Evolutionary conservation across 2,329 filamentous ascomycete species (phyloP).

Genomic region (Colletotrichum sp.): DNA sequence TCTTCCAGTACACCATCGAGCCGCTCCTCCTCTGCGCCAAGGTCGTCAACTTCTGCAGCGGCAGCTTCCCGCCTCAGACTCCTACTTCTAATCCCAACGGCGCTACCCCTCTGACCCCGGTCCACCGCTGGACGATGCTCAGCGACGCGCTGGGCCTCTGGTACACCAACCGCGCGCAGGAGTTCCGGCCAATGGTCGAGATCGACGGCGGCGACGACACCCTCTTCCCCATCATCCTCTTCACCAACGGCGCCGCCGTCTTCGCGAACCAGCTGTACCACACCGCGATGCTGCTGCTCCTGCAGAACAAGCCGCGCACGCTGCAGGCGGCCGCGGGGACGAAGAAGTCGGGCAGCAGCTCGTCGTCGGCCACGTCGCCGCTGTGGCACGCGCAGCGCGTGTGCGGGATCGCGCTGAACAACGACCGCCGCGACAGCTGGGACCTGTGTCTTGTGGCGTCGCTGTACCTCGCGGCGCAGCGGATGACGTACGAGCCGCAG

Average conservation of each 20-base stretch:
- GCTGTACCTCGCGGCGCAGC: slow-evolving; percentile 46
- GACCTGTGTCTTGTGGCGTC: slow-evolving; percentile 53
- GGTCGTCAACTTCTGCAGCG: slow-evolving; percentile 37
- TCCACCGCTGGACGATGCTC: slow-evolving; percentile 34
- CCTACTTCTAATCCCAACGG: background rate
- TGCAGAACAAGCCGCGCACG: slow-evolving; percentile 55
- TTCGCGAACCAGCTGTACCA: slow-evolving; percentile 63
- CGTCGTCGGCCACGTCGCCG: slow-evolving; percentile 38
- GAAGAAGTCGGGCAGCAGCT: slow-evolving; percentile 24
- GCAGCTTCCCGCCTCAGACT: slow-evolving; percentile 25
- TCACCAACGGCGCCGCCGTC: slow-evolving; percentile 43
- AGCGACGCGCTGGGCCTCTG: slow-evolving; percentile 35
- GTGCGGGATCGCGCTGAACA: slow-evolving; percentile 54
- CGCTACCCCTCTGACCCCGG: background rate
- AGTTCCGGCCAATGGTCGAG: slow-evolving; percentile 38
- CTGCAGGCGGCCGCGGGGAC: slow-evolving; percentile 32
- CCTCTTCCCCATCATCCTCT: slow-evolving; percentile 40
- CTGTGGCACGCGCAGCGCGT: slow-evolving; percentile 55
- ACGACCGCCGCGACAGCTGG: slow-evolving; percentile 49
- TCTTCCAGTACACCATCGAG: slow-evolving; percentile 25
- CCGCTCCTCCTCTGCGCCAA: slow-evolving; percentile 36
- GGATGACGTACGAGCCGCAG: slow-evolving; percentile 54
- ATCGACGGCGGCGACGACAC: slow-evolving; percentile 31
- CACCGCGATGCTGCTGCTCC: slow-evolving; percentile 56
- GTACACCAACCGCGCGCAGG: slow-evolving; percentile 34